Evolutionary conservation across 768 basidiomycete genomes (phyloP).

Genomic region (Gloeopeniophorella convolvens): DNA sequence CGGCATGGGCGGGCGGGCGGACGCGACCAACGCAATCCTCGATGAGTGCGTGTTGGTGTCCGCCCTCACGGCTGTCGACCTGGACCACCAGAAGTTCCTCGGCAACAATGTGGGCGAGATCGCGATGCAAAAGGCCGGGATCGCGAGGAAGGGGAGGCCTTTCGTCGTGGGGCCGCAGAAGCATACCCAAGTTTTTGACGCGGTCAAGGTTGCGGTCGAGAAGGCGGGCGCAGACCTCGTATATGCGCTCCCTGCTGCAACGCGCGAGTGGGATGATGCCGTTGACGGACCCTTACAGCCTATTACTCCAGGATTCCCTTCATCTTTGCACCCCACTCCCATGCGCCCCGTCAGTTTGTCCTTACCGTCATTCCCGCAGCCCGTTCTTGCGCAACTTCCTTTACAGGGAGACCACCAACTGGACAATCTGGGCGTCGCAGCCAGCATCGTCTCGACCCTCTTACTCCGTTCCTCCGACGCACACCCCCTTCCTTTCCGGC

Average conservation of each 20-base stretch:
- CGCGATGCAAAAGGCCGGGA: conserved; percentile 76
- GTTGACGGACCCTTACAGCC: conserved; percentile 30
- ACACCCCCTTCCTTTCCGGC: conserved; percentile 13
- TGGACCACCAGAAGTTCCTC: conserved; percentile 91
- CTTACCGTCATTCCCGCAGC: conserved; percentile 39
- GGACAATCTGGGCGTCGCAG: conserved; percentile 70
- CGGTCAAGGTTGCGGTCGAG: conserved; percentile 39
- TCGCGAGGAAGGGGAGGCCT: conserved; percentile 54
- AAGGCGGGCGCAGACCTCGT: conserved; percentile 34
- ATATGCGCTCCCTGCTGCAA: conserved; percentile 28
- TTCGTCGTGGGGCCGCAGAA: conserved; percentile 65
- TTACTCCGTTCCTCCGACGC: conserved; percentile 35
- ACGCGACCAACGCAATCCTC: conserved; percentile 89
- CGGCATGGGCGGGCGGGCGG: conserved; percentile 88
- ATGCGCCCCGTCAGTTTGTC: conserved; percentile 37
- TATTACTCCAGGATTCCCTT: conserved; percentile 29
- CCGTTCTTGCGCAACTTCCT: conserved; percentile 48
- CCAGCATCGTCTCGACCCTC: conserved; percentile 54
- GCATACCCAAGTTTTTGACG: conserved; percentile 40
- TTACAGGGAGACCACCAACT: conserved; percentile 81
- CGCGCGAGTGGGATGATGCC: conserved; percentile 30
- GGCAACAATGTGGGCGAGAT: conserved; percentile 72
- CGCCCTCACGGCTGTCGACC: conserved; percentile 79
- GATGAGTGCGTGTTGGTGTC: conserved; percentile 63
- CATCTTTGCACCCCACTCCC: conserved; percentile 30